These are phyloP conservation scores for Allantophomopsis cytisporea DNA, from an alignment of 2,329 filamentous ascomycete species.

Conservation along the genomic window DNA sequence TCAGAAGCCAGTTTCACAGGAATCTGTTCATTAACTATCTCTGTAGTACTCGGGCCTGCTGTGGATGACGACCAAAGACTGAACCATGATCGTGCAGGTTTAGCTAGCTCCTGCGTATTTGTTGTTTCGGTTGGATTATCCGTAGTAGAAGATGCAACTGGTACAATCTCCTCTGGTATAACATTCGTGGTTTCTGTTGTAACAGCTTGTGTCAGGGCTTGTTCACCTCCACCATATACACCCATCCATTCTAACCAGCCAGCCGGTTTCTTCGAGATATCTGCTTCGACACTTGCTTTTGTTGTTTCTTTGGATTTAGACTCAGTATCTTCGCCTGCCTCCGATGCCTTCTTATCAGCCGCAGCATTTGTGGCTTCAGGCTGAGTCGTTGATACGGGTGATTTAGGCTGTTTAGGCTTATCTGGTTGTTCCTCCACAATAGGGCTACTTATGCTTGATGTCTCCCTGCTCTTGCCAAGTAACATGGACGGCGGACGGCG, in stretches of 20 bases:
- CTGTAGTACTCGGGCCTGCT: not conserved
- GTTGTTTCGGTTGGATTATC: not conserved
- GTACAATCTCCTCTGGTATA: not conserved
- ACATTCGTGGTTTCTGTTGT: not conserved
- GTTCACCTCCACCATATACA: not conserved
- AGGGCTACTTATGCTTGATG: slow-evolving; percentile 15
- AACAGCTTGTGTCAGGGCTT: not conserved
- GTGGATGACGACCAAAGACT: slow-evolving; percentile 23
- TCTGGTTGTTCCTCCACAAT: not conserved
- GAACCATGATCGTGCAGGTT: slow-evolving; percentile 21
- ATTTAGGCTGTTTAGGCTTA: no score
- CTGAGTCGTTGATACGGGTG: no score
- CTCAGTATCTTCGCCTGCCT: not conserved
- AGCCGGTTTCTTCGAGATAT: not conserved
- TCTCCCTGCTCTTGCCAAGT: slow-evolving; percentile 19
- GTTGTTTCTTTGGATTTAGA: not conserved
- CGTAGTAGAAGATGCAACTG: not conserved
- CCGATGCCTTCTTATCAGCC: slow-evolving; percentile 1
- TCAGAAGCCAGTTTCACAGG: slow-evolving; percentile 5
- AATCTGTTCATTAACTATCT: not conserved
- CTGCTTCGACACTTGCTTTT: slow-evolving; percentile 1
- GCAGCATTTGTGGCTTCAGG: not conserved
- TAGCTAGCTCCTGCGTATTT: not conserved
- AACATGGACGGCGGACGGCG: slow-evolving; percentile 17
- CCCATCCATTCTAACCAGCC: slow-evolving; percentile 1